Percentiles rank a stretch among this genome's conserved stretches.
phyloP scores from a whole-genome alignment of 345 rosid genomes.

The Mallotus nudiflorus region DNA sequence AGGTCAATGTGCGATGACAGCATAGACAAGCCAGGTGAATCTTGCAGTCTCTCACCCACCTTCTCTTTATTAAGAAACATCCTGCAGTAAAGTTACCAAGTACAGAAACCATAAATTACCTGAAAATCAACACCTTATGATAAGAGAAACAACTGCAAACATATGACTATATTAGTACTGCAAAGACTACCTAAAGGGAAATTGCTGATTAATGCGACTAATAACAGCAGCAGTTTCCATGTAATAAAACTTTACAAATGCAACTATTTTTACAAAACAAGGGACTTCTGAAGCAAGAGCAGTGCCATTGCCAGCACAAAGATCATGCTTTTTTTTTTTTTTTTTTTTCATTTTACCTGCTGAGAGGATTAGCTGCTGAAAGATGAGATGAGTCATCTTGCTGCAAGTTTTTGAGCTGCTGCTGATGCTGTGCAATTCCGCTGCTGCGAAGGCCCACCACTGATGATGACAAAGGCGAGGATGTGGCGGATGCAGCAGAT shows the following conservation, averaged over 20 bases:
- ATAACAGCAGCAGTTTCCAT: background rate
- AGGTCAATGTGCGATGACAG: conserved; percentile 26
- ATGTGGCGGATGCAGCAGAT: conserved; percentile 20
- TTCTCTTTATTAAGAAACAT: conserved; percentile 39
- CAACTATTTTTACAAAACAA: no score
- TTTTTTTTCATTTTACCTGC: conserved; percentile 1
- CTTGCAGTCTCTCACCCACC: conserved; percentile 33
- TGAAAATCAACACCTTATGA: background rate
- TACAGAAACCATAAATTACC: background rate
- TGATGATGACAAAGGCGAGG: conserved; percentile 26
- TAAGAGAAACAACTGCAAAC: background rate
- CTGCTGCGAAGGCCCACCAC: conserved; percentile 40
- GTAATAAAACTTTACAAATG: background rate
- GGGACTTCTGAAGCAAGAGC: no score
- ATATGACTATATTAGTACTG: no score
- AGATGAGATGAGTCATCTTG: conserved; percentile 31
- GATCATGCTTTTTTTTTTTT: no score
- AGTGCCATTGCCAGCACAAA: no score
- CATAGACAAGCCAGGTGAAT: conserved; percentile 33
- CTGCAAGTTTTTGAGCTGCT: conserved; percentile 56
- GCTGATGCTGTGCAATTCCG: conserved; percentile 39
- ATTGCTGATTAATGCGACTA: no score
- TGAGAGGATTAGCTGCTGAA: conserved; percentile 19
- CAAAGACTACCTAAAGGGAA: no score
- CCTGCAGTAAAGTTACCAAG: conserved; percentile 28